Percentiles rank a stretch among this genome's conserved stretches.
phyloP scores from a whole-genome alignment of 139 green algal species.

The Closterium sp. region DNA sequence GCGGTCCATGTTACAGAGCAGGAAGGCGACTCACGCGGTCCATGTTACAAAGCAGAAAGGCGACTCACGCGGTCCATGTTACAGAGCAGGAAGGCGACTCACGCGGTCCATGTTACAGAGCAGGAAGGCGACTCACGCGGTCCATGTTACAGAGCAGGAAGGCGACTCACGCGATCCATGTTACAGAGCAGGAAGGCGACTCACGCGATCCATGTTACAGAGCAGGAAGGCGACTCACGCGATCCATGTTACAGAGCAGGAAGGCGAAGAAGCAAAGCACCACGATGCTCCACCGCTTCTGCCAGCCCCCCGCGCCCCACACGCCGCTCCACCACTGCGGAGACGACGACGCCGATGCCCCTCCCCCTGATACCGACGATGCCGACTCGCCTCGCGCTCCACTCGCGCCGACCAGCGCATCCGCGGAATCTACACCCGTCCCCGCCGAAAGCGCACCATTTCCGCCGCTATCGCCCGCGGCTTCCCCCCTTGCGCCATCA shows the following conservation, averaged over 20 bases:
- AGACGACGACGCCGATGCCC: background rate
- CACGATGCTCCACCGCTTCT: slow-evolving; percentile 46
- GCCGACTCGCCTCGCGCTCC: no score
- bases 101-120: background rate
- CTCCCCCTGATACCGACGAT: background rate
- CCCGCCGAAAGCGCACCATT: background rate
- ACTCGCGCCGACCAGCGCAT: background rate
- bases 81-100: no score
- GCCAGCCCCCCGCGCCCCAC: slow-evolving; percentile 5
- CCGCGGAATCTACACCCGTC: background rate
- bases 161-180: background rate
- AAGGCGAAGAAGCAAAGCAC: slow-evolving; percentile 50
- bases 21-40: no score
- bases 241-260: slow-evolving; percentile 56
- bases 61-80: no score
- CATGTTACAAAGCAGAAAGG: no score
- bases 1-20: no score
- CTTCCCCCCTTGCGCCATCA: background rate
- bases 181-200: no score
- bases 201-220: no score
- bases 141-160: background rate
- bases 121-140: background rate
- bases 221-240: no score
- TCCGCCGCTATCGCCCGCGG: background rate
- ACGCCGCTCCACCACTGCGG: background rate